A percentile compares a stretch with the other conserved stretches of the same genome.
phyloP scores from a whole-genome alignment of 768 basidiomycete genomes.

The Amanita muscaria region DNA sequence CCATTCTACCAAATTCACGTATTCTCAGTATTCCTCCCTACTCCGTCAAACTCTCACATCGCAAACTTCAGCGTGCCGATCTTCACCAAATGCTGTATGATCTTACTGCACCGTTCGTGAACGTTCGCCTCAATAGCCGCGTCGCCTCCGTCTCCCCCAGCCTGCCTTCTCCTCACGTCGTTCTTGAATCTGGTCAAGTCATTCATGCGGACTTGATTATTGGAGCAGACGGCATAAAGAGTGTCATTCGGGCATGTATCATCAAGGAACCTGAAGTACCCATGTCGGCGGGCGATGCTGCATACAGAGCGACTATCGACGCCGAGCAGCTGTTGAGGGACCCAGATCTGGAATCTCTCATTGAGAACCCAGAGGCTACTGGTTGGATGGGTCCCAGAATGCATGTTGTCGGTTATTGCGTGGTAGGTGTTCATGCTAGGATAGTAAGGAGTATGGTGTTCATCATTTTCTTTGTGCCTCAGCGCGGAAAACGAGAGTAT shows the following conservation, averaged over 20 bases:
- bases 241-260: constrained; percentile 36
- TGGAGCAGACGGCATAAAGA: constrained; percentile 44
- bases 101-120: constrained; percentile 27
- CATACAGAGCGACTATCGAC: constrained; percentile 48
- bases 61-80: constrained; percentile 35
- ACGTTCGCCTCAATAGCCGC: constrained; percentile 26
- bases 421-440: constrained; percentile 16
- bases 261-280: constrained; percentile 39
- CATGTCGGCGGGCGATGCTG: constrained; percentile 53
- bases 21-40: background rate
- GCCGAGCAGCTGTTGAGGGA: constrained; percentile 37
- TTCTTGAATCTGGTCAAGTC: constrained; percentile 34
- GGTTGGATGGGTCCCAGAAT: constrained; percentile 50
- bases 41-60: background rate
- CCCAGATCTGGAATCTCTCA: constrained; percentile 39
- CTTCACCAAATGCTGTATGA: constrained; percentile 31
- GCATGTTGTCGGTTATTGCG: constrained; percentile 29
- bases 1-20: constrained; percentile 30
- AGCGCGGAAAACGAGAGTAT: constrained; percentile 32
- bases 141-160: constrained; percentile 20
- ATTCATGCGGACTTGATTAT: constrained; percentile 36
- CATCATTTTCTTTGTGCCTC: background rate
- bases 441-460: background rate
- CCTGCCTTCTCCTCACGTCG: constrained; percentile 22
- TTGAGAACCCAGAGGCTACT: constrained; percentile 44